A percentile compares a stretch with the other conserved stretches of the same genome.
These are phyloP conservation scores for Chalara sp. DNA, from an alignment of 2,329 filamentous ascomycete genomes.

Conservation along the genomic window DNA sequence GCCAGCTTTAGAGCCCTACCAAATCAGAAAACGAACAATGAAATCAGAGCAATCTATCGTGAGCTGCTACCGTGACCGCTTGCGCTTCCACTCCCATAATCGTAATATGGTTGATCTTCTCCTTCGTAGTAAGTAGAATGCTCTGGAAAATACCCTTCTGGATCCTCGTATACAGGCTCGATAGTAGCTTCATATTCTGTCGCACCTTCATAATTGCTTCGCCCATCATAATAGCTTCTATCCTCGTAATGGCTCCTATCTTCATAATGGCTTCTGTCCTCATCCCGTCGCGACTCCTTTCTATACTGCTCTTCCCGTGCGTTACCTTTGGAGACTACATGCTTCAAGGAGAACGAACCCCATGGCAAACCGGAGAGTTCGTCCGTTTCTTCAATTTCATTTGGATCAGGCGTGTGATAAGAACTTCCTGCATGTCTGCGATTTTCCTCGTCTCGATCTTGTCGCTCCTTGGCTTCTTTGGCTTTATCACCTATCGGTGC, in stretches of 20 bases:
- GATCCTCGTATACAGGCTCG: slow-evolving; percentile 15
- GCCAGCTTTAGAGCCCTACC: too few species aligned
- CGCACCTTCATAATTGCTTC: background rate
- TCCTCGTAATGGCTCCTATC: slow-evolving; percentile 9
- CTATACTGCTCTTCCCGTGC: slow-evolving; percentile 36
- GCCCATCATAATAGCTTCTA: slow-evolving; percentile 14
- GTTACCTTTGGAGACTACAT: slow-evolving; percentile 38
- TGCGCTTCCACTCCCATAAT: slow-evolving; percentile 24
- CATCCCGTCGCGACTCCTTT: slow-evolving; percentile 26
- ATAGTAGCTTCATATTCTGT: slow-evolving; percentile 2
- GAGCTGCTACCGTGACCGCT: slow-evolving; percentile 17
- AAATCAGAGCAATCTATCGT: background rate
- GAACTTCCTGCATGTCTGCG: slow-evolving; percentile 55
- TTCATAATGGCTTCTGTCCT: slow-evolving; percentile 17
- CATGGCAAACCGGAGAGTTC: slow-evolving; percentile 62
- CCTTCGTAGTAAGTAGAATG: slow-evolving; percentile 19
- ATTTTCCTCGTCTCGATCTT: slow-evolving; percentile 57
- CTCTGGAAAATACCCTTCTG: slow-evolving; percentile 20
- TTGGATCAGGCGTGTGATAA: slow-evolving; percentile 54
- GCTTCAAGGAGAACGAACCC: slow-evolving; percentile 60
- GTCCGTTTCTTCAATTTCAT: slow-evolving; percentile 46
- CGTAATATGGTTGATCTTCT: slow-evolving; percentile 21
- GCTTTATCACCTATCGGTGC: slow-evolving; percentile 56
- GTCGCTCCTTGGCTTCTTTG: slow-evolving; percentile 59
- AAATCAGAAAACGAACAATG: background rate